A percentile compares a stretch with the other conserved stretches of the same genome.
phyloP scores from a whole-genome alignment of 768 basidiomycete species.

The Podaxis rugospora region DNA sequence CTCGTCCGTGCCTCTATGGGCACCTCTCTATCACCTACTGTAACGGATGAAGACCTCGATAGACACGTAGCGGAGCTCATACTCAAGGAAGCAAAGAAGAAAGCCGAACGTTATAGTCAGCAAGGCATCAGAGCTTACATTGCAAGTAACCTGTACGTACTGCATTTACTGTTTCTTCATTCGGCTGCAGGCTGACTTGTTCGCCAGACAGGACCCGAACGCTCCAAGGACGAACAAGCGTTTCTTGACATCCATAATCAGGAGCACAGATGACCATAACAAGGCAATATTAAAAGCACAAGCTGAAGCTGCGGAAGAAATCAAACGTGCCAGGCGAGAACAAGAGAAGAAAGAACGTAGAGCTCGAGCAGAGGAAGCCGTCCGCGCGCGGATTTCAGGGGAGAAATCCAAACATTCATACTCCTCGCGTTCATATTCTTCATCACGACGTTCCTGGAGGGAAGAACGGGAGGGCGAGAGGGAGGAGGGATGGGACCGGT shows the following conservation, averaged over 20 bases:
- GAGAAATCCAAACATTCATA: background rate
- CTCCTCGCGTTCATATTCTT: background rate
- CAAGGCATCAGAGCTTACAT: slow-evolving; percentile 80
- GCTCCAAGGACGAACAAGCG: slow-evolving; percentile 81
- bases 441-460: slow-evolving; percentile 10
- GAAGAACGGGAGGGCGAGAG: slow-evolving; percentile 15
- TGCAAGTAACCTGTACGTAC: slow-evolving; percentile 42
- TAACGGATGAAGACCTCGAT: slow-evolving; percentile 85
- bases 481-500: slow-evolving; percentile 47
- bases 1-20: slow-evolving; percentile 81
- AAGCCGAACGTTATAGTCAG: slow-evolving; percentile 74
- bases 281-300: slow-evolving; percentile 74
- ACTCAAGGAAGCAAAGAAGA: slow-evolving; percentile 88
- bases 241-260: slow-evolving; percentile 80
- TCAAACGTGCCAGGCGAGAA: slow-evolving; percentile 65
- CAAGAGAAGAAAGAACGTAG: slow-evolving; percentile 57
- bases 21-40: slow-evolving; percentile 46
- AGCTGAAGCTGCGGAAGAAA: slow-evolving; percentile 66
- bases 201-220: slow-evolving; percentile 29
- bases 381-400: slow-evolving; percentile 19
- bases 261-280: slow-evolving; percentile 95
- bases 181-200: background rate
- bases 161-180: background rate
- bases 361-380: slow-evolving; percentile 73
- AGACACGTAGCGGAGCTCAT: slow-evolving; percentile 89